Conservation (phyloP, 2,329 filamentous ascomycete species). For the Colletotrichum sp. region DNA sequence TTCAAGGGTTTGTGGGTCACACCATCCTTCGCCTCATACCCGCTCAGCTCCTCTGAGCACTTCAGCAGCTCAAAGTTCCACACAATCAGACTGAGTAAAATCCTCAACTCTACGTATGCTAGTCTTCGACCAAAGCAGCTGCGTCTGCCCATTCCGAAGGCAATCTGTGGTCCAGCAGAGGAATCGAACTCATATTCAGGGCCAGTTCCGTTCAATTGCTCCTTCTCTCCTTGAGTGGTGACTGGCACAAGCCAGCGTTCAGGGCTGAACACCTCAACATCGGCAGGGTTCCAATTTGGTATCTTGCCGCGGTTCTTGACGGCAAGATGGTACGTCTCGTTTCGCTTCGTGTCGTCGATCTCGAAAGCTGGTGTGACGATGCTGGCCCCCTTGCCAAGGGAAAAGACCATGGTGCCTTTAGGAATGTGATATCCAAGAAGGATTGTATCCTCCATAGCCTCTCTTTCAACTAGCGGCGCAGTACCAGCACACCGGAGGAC, state of each 20-base stretch:
- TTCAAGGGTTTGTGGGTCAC: background rate
- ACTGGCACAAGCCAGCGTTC: background rate
- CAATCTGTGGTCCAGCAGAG: conserved; percentile 36
- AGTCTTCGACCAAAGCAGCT: conserved; percentile 42
- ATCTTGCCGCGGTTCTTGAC: conserved; percentile 23
- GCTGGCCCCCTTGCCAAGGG: conserved; percentile 29
- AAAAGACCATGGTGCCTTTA: conserved; percentile 31
- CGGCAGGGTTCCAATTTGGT: background rate
- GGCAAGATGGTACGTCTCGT: background rate
- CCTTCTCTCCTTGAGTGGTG: background rate
- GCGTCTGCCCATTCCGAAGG: conserved; percentile 39
- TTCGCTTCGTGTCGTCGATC: conserved; percentile 30
- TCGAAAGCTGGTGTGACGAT: conserved; percentile 28
- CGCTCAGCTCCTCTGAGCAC: background rate
- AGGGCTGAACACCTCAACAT: background rate
- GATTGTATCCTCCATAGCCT: conserved; percentile 26
- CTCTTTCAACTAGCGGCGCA: conserved; percentile 25
- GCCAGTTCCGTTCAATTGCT: background rate
- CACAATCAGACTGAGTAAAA: conserved; percentile 37
- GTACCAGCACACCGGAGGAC: conserved; percentile 28
- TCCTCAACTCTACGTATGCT: conserved; percentile 38
- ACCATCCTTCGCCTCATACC: background rate
- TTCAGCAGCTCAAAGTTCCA: conserved; percentile 36
- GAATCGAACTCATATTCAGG: conserved; percentile 34
- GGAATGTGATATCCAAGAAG: conserved; percentile 29